phyloP scores from a whole-genome alignment of 169 alveolate genomes.

The Eimeria maxima region DNA sequence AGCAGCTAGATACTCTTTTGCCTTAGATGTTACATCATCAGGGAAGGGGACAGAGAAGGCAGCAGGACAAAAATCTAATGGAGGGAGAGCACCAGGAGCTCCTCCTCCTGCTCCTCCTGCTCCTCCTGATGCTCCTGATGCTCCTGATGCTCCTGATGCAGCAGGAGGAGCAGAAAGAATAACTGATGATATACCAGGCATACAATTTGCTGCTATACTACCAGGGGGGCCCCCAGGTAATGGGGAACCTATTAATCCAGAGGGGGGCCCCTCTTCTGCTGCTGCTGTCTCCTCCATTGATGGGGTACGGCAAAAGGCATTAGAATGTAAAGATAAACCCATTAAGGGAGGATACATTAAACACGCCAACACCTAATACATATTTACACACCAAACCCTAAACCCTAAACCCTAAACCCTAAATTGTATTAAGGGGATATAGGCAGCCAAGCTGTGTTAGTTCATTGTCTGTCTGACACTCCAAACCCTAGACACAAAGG shows the following conservation, averaged over 20 bases:
- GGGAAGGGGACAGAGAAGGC: conserved; percentile 43
- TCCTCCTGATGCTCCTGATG: background rate
- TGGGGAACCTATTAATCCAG: too few relatives aligned
- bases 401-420: conserved; percentile 3
- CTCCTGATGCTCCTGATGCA: background rate
- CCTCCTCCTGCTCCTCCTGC: background rate
- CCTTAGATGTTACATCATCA: conserved; percentile 66
- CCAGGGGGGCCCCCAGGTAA: conserved; percentile 2
- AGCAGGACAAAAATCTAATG: conserved; percentile 4
- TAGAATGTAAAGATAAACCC: conserved; percentile 4
- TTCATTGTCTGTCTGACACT: too few relatives aligned
- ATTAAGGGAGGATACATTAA: conserved; percentile 77
- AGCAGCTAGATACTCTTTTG: conserved; percentile 14
- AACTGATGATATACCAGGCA: too few relatives aligned
- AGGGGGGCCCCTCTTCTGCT: too few relatives aligned
- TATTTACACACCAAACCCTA: background rate
- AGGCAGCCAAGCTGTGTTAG: too few relatives aligned
- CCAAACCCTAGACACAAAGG: too few relatives aligned
- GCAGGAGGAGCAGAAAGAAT: background rate
- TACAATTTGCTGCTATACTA: background rate
- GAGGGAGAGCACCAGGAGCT: background rate
- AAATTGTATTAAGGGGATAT: too few relatives aligned
- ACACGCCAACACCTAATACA: conserved; percentile 76
- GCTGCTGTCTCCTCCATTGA: background rate
- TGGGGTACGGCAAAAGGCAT: conserved; percentile 15